Evolutionary conservation across 371 early-diverging fungal species (phyloP).

Genomic region (Rhizopus arrhizus): DNA sequence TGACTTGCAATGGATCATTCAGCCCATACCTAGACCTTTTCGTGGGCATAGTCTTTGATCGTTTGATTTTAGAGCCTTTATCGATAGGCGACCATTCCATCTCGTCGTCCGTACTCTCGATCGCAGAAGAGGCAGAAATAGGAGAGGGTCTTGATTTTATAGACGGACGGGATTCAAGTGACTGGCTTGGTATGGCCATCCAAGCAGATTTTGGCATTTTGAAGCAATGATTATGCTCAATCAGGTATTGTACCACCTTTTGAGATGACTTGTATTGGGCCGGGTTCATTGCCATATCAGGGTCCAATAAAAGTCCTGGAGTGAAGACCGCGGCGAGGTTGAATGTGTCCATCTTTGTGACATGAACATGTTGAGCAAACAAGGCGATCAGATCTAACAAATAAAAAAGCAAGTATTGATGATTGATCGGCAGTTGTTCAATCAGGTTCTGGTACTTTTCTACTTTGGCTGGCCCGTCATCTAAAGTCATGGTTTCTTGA

Average conservation of each 20-base stretch:
- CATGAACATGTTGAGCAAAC: constrained; percentile 51
- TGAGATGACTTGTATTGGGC: constrained; percentile 56
- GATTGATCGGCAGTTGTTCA: constrained; percentile 55
- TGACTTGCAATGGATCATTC: constrained; percentile 35
- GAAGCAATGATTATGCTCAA: constrained; percentile 51
- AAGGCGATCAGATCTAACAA: constrained; percentile 60
- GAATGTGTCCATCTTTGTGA: constrained; percentile 36
- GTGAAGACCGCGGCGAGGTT: constrained; percentile 67
- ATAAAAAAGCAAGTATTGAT: constrained; percentile 65
- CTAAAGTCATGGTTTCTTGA: constrained; percentile 56
- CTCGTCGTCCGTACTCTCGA: background rate
- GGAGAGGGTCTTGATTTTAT: constrained; percentile 1
- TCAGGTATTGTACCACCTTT: constrained; percentile 52
- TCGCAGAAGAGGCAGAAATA: background rate
- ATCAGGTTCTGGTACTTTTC: constrained; percentile 55
- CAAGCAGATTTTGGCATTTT: constrained; percentile 34
- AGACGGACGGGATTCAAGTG: background rate
- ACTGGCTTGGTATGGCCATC: constrained; percentile 12
- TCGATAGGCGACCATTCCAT: background rate
- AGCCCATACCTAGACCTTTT: constrained; percentile 31
- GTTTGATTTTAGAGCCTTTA: constrained; percentile 20
- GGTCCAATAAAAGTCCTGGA: constrained; percentile 60
- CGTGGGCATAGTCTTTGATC: constrained; percentile 35
- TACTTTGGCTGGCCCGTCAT: constrained; percentile 30
- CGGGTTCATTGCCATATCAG: constrained; percentile 53